Evolutionary conservation across 176 grass and related monocot genomes (phyloP).

Genomic region (Carex kokanica): DNA sequence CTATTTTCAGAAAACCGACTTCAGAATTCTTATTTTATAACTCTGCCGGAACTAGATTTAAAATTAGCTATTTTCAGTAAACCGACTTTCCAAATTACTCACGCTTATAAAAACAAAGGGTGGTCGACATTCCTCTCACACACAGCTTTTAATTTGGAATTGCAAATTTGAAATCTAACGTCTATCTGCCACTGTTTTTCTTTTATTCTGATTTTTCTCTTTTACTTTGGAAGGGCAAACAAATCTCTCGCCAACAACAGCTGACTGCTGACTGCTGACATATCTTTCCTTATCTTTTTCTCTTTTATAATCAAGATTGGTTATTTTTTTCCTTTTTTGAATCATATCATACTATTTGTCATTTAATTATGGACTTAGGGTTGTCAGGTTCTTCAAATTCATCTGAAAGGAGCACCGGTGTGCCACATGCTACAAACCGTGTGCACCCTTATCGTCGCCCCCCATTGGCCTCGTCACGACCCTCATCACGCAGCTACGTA

Average conservation of each 20-base stretch:
- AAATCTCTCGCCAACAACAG: background rate
- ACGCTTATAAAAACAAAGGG: too few relatives aligned
- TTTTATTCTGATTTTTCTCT: too few relatives aligned
- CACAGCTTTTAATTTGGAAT: too few relatives aligned
- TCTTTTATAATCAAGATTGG: background rate
- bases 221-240: too few relatives aligned
- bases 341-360: background rate
- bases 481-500: background rate
- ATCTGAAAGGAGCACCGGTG: background rate
- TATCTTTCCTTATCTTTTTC: background rate
- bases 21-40: too few relatives aligned
- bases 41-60: too few relatives aligned
- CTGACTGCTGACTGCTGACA: background rate
- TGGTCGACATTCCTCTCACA: too few relatives aligned
- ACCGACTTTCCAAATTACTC: too few relatives aligned
- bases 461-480: background rate
- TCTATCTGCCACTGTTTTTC: too few relatives aligned
- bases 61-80: too few relatives aligned
- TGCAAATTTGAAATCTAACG: too few relatives aligned
- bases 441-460: background rate
- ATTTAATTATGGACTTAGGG: slow-evolving; percentile 17
- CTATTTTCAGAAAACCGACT: too few relatives aligned
- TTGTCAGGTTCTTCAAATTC: slow-evolving; percentile 18
- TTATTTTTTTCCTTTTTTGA: background rate
- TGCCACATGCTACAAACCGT: background rate